phyloP scores from a whole-genome alignment of 257 asterid species.

The Nicotiana tabacum region DNA sequence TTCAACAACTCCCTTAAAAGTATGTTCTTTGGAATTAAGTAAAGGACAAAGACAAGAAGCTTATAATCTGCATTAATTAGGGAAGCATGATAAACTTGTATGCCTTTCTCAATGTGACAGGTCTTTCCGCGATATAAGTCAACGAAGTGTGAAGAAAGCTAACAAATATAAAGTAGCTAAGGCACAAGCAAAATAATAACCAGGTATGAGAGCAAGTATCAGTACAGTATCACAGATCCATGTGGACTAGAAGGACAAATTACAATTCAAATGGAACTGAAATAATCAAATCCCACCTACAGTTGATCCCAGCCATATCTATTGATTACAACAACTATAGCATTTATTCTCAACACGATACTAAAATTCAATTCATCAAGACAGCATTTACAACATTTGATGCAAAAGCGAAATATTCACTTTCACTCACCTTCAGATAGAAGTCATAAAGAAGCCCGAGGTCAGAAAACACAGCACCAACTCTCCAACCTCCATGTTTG shows the following conservation, averaged over 20 bases:
- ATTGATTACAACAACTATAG: background rate
- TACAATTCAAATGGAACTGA: background rate
- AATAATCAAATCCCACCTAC: background rate
- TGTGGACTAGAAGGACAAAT: background rate
- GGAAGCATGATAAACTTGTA: background rate
- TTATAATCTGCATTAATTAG: background rate
- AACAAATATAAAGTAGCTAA: background rate
- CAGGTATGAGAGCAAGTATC: background rate
- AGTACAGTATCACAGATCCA: background rate
- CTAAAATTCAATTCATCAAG: background rate
- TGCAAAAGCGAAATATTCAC: background rate
- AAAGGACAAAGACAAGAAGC: background rate
- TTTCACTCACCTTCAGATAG: background rate
- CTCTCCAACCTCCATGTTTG: constrained; percentile 1
- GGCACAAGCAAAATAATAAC: background rate
- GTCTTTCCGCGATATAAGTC: background rate
- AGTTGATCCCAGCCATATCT: background rate
- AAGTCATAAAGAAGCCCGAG: background rate
- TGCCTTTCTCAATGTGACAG: background rate
- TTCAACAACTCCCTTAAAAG: background rate
- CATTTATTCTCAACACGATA: background rate
- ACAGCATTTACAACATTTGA: background rate
- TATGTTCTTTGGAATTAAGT: no score
- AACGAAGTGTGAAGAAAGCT: background rate
- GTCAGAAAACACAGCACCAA: background rate